phyloP scores from a whole-genome alignment of 2,329 filamentous ascomycete species.

The Herpotrichia juniperi region DNA sequence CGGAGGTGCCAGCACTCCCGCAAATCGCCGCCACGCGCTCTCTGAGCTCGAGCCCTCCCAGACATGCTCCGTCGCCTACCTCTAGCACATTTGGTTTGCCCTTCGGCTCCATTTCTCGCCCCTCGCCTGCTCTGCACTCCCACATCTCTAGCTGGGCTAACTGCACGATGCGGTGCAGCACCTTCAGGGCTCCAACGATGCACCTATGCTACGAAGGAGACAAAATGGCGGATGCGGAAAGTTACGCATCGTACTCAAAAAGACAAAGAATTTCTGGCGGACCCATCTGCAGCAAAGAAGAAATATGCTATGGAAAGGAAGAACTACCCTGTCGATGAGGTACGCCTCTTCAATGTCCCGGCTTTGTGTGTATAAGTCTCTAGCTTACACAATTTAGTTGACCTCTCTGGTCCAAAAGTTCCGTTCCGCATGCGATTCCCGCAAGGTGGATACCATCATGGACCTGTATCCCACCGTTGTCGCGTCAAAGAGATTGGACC shows the following conservation, averaged over 20 bases:
- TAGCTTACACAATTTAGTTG: neutral
- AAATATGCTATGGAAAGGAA: neutral
- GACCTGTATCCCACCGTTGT: slow-evolving; percentile 34
- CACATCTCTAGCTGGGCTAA: slow-evolving; percentile 12
- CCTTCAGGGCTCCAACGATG: slow-evolving; percentile 8
- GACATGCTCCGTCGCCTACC: slow-evolving; percentile 24
- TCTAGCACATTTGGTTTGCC: slow-evolving; percentile 39
- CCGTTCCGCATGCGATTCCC: slow-evolving; percentile 22
- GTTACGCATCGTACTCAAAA: too few relatives aligned
- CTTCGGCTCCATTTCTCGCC: slow-evolving; percentile 42
- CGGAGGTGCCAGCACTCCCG: neutral
- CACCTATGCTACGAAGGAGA: slow-evolving; percentile 20
- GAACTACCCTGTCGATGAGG: neutral
- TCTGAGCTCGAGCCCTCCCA: neutral
- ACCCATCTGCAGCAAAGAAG: neutral
- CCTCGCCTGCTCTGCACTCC: slow-evolving; percentile 34
- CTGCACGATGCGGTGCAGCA: slow-evolving; percentile 10
- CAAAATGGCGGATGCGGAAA: neutral
- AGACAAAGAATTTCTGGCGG: neutral
- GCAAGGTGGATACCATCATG: slow-evolving; percentile 25
- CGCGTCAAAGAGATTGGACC: slow-evolving; percentile 13
- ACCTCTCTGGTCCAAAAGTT: slow-evolving; percentile 16
- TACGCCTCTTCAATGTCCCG: neutral
- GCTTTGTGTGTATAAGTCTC: neutral
- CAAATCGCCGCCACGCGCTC: neutral